Evolutionary conservation across 495 filamentous ascomycete species (phyloP), one percentile per base, ranked within the genome.

Genomic region (Sphaerosporella brunnea): DNA sequence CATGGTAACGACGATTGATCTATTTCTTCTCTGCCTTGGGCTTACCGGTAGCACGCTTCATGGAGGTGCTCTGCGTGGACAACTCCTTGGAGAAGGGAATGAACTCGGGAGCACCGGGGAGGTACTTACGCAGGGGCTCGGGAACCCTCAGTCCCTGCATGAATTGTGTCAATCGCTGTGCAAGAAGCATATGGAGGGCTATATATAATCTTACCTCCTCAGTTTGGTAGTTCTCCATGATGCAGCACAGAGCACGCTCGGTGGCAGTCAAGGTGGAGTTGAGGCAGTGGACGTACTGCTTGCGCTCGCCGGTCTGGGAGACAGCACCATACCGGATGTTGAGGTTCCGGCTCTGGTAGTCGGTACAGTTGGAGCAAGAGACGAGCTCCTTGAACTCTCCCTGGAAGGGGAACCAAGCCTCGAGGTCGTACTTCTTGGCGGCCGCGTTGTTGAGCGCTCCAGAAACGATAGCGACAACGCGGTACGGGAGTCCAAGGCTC

Each of bases 331-430:
- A 90, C 13, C 84, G 72, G 51, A 93, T 93, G 62, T 93, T 84
- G 7, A 95, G 69, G 45, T 80, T 84, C 38, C 87, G 69, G 25
- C 82, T 78, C 67, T 95, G 87, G 69, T 94, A 95, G 62, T 95
- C 87, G 0, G 84, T 90, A 69, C 87, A 95, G 65, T 94, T 95
- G 47, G 80, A 86, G 70, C 84, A 93, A 20, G 84, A 93, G 34
- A 97, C 88, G 11, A 95, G 72, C 64, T 93, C 86, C 66, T 96
- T 97, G 73, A 93, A 96, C 63, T 96, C 92, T 51, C 82, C 78
- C 54, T 88, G 83, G 73, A 84, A 86, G 19, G 87, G 92, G 66
- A 96, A 96, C 83, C 86, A 93, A 1, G 92, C 92, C 62, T 97
- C 90, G 13, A 96, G 73, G 57, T 97, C 90, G 61, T 79, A 92